Percentiles rank a stretch among this genome's conserved stretches.
Conservation (phyloP, 495 filamentous ascomycete species). For the Aspergillus egyptiacus region DNA sequence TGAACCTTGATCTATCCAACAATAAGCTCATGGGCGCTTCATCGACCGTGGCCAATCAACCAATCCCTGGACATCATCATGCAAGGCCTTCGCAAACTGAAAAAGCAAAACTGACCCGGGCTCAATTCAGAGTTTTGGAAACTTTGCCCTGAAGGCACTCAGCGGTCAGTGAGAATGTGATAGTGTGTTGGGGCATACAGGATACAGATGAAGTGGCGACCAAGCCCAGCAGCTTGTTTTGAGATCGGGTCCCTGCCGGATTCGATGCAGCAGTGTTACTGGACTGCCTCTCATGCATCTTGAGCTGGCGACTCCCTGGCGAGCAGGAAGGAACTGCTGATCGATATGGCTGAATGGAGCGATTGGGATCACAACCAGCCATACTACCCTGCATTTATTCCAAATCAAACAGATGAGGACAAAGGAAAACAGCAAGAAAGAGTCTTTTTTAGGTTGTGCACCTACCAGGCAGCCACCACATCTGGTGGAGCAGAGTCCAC, state of each 20-base stretch:
- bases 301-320: too few species aligned
- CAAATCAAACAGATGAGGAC: background rate
- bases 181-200: background rate
- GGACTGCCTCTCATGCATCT: too few species aligned
- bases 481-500: too few species aligned
- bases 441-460: too few species aligned
- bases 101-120: background rate
- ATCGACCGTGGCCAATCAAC: background rate
- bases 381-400: background rate
- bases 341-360: background rate
- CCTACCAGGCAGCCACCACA: too few species aligned
- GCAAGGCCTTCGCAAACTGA: background rate
- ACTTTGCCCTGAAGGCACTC: background rate
- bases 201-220: background rate
- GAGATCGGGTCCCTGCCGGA: constrained; percentile 1
- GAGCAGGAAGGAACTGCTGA: too few species aligned
- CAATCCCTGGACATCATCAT: background rate
- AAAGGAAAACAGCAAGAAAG: background rate
- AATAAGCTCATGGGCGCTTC: background rate
- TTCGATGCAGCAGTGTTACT: background rate
- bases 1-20: background rate
- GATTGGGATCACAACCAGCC: background rate
- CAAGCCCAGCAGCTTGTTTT: background rate
- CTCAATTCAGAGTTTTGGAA: background rate
- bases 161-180: background rate